Base-by-base conservation (phyloP, 1,139 yeast species). In the Waltiozyma sp. region DNA sequence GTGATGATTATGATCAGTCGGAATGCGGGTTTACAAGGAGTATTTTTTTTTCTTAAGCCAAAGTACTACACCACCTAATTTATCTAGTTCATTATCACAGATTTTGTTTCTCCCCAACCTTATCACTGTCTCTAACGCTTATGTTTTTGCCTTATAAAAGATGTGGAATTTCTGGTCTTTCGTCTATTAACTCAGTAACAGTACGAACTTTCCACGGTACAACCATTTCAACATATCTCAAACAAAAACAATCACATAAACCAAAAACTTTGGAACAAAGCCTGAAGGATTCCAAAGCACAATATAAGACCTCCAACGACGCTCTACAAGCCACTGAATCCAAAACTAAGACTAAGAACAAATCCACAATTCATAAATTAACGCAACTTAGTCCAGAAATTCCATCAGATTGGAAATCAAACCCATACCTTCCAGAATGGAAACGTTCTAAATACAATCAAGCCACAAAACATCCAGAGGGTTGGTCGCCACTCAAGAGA, bases 401-500 rank as follows among this genome's bases (percentile, higher is more conserved):
- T 26, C 51, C 57, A 24, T 39, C 40, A 4, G 43, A 49, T 36
- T 53, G 57, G 57, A 46, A 55, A 43, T 48, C 48, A 45, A 41
- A 39, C 34, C 52, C 35, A 48, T 38, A 56, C 8, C 46, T 75
- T 18, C 78, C 80, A 0, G 69, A 70, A 38, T 88, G 95, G 93
- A 64, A 75, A 50, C 74, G 80, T 52, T 75, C 89, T 51, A 77
- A 79, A 49, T 70, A 70, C 50, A 74, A 91, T 0, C 50, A 80
- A 18, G 64, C 67, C 42, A 78, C 75, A 51, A 77, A 86, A 51
- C 72, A 82, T 47, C 72, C 75, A 3, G 60, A 65, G 38, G 57
- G 59, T 2, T 86, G 95, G 95, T 38, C 45, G 39, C 95, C 96
- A 1, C 66, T 70, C 5, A 79, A 75, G 54, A 77, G 72, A 52